Evolutionary conservation across 192 early-diverging fungal genomes (phyloP).

Genomic region (Powellomyces hirtus): DNA sequence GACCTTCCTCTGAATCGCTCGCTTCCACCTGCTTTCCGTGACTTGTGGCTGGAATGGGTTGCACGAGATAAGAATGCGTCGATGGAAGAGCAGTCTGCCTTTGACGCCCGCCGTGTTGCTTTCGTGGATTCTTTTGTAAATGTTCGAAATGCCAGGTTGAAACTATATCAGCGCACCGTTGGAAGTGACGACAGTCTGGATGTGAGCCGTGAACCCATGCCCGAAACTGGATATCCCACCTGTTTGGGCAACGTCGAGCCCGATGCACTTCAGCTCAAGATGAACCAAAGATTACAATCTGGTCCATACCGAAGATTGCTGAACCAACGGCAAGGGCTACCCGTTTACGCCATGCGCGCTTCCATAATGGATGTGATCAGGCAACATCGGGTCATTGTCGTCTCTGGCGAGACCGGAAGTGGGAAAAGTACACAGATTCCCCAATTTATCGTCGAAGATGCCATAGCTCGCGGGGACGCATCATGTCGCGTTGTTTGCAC

Average conservation of each 20-base stretch:
- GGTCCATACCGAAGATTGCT: slow-evolving; percentile 16
- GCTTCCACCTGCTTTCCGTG: slow-evolving; percentile 58
- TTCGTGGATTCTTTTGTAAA: slow-evolving; percentile 21
- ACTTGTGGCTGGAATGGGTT: slow-evolving; percentile 57
- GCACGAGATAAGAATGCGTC: slow-evolving; percentile 22
- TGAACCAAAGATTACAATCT: neutral
- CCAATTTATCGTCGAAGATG: slow-evolving; percentile 68
- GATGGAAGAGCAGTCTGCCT: slow-evolving; percentile 16
- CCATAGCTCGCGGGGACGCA: slow-evolving; percentile 41
- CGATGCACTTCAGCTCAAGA: no score
- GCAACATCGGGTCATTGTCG: slow-evolving; percentile 61
- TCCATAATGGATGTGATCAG: slow-evolving; percentile 50
- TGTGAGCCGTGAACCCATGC: no score
- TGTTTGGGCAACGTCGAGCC: no score
- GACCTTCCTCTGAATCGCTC: slow-evolving; percentile 50
- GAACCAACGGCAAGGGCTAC: slow-evolving; percentile 44
- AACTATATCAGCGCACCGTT: no score
- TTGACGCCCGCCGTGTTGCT: slow-evolving; percentile 22
- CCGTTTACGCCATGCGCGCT: slow-evolving; percentile 55
- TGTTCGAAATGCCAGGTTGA: neutral
- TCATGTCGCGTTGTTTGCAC: slow-evolving; percentile 56
- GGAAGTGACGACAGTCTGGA: no score
- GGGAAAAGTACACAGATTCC: slow-evolving; percentile 71
- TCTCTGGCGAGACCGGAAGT: slow-evolving; percentile 79
- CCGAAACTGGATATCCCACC: no score